Percentiles rank a stretch among this genome's conserved stretches.
phyloP scores from a whole-genome alignment of 2,329 filamentous ascomycete genomes.

The Microsporum audouinii region DNA sequence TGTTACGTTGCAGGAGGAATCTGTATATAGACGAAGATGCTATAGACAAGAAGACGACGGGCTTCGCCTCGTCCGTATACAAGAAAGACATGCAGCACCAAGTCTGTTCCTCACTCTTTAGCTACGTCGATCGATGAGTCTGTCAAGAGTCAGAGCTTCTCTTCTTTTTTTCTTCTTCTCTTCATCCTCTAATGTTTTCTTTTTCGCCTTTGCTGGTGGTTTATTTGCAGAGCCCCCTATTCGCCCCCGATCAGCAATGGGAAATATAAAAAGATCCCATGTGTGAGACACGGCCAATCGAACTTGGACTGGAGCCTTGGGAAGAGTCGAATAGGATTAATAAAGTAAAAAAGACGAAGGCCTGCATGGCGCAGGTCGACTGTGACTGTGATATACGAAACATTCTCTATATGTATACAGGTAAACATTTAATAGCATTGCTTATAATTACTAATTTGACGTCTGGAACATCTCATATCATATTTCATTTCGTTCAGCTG shows the following conservation, averaged over 20 bases:
- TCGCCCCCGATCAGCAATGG: slow-evolving; percentile 1
- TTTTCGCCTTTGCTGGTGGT: neutral
- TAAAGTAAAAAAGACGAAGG: neutral
- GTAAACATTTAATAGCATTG: neutral
- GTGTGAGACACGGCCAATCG: neutral
- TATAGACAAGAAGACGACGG: too few species aligned
- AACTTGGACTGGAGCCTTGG: too few species aligned
- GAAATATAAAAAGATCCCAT: slow-evolving; percentile 3
- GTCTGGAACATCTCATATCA: neutral
- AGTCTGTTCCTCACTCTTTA: neutral
- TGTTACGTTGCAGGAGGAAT: neutral
- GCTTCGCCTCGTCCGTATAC: slow-evolving; percentile 2
- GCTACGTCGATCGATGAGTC: neutral
- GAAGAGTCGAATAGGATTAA: neutral
- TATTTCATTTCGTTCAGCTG: neutral
- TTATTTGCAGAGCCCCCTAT: neutral
- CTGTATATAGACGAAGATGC: neutral
- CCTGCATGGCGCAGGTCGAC: neutral
- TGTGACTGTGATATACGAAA: neutral
- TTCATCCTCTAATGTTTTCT: neutral
- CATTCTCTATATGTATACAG: neutral
- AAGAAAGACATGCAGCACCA: neutral
- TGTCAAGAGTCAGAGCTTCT: slow-evolving; percentile 1
- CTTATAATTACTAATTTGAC: neutral
- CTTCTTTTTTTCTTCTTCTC: neutral